Conservation (phyloP, 768 basidiomycete species). For the Pisolithus marmoratus region DNA sequence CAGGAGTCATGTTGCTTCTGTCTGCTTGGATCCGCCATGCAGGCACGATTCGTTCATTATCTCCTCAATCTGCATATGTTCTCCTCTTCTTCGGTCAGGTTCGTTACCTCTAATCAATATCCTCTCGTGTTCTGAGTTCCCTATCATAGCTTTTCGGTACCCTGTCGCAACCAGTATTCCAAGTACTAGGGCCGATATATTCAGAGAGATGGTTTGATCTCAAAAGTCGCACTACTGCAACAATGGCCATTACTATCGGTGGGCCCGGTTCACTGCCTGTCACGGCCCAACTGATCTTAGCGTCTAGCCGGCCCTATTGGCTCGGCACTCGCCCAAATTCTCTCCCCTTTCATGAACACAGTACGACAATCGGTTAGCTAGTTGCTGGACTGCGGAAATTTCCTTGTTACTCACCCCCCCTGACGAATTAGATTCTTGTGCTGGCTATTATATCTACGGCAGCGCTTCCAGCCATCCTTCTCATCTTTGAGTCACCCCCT, state of each 20-base stretch:
- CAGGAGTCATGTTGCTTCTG: conserved; percentile 42
- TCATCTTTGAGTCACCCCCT: conserved; percentile 60
- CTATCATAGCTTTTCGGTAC: conserved; percentile 46
- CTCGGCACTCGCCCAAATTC: conserved; percentile 63
- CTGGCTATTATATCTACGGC: conserved; percentile 68
- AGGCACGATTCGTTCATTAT: conserved; percentile 49
- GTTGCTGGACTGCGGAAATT: no score
- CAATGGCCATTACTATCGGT: conserved; percentile 53
- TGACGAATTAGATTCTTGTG: conserved; percentile 55
- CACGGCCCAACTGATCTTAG: background rate
- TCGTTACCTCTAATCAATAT: conserved; percentile 1
- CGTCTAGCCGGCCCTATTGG: conserved; percentile 66
- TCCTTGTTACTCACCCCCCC: background rate
- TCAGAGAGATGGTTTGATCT: conserved; percentile 77
- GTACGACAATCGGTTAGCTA: conserved; percentile 52
- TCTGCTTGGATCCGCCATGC: conserved; percentile 70
- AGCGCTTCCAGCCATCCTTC: conserved; percentile 50
- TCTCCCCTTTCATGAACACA: conserved; percentile 56
- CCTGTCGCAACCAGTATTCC: conserved; percentile 61
- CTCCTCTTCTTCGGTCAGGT: conserved; percentile 65
- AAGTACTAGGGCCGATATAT: conserved; percentile 67
- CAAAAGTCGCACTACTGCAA: conserved; percentile 61
- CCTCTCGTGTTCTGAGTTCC: background rate
- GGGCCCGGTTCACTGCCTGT: background rate
- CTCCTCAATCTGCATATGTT: conserved; percentile 46